Percentiles rank a stretch among this genome's conserved stretches.
Evolutionary conservation across 2,329 filamentous ascomycete species (phyloP).

Genomic region (Trichoderma lentiforme): DNA sequence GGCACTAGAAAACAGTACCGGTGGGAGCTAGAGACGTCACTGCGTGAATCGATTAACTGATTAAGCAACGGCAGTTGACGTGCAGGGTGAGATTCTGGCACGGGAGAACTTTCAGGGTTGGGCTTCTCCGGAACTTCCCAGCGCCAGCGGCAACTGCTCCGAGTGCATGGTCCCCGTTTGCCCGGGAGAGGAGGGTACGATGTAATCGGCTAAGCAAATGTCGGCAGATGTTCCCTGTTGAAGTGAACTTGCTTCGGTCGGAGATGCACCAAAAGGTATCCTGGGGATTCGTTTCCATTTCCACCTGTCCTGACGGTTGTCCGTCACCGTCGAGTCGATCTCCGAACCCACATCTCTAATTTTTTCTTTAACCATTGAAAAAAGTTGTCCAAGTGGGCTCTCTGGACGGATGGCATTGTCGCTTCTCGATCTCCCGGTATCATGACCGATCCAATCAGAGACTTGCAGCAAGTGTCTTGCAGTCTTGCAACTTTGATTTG

Average conservation of each 20-base stretch:
- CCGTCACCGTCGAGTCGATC: not conserved
- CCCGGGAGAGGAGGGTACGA: not conserved
- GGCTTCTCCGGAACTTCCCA: not conserved
- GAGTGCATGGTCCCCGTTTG: not conserved
- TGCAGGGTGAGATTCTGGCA: not conserved
- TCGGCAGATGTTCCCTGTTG: not conserved
- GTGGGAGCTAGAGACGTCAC: not conserved
- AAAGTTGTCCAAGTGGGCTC: not conserved
- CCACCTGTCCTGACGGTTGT: not conserved
- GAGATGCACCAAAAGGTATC: not conserved
- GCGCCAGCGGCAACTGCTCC: not conserved
- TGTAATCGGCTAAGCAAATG: not conserved
- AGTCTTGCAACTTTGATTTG: not conserved
- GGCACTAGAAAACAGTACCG: not conserved
- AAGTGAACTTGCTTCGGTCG: not conserved
- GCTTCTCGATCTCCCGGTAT: not conserved
- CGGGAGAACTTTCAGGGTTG: not conserved
- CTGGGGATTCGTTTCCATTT: not conserved
- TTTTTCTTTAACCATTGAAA: not conserved
- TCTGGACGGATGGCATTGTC: not conserved
- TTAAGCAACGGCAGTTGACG: not conserved
- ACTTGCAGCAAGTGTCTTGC: not conserved
- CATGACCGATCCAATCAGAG: not conserved
- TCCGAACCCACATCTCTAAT: not conserved
- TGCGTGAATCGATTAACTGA: not conserved